These are phyloP conservation scores for Pelargonium myrrhifolium DNA, from an alignment of 441 rosid genomes.

Conservation along the genomic window DNA sequence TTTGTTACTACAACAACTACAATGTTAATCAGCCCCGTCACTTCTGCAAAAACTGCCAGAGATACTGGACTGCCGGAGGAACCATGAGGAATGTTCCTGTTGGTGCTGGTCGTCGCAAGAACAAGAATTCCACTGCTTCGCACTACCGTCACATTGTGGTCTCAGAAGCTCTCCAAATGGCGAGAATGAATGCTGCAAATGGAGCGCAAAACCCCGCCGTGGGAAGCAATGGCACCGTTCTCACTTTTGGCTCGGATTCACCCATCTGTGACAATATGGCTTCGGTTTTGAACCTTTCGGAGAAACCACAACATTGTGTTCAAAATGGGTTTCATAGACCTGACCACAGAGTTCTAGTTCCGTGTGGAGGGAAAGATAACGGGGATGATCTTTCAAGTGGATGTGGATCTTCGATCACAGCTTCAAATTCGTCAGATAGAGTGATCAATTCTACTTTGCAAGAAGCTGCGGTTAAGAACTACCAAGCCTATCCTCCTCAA, in stretches of 20 bases:
- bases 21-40: constrained; percentile 69
- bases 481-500: not conserved
- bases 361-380: constrained; percentile 4
- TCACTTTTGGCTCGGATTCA: constrained; percentile 4
- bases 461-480: not conserved
- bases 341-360: not conserved
- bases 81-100: constrained; percentile 74
- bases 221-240: constrained; percentile 42
- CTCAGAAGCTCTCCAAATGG: constrained; percentile 50
- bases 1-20: constrained; percentile 71
- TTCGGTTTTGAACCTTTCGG: not conserved
- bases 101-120: constrained; percentile 79
- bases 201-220: constrained; percentile 47
- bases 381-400: constrained; percentile 6
- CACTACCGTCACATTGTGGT: constrained; percentile 47
- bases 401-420: constrained; percentile 20
- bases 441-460: not conserved
- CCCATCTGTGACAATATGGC: not conserved
- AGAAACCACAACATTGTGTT: not conserved
- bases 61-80: constrained; percentile 44
- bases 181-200: constrained; percentile 38
- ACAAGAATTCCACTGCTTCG: constrained; percentile 42
- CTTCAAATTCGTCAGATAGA: constrained; percentile 21
- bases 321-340: constrained; percentile 10
- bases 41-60: constrained; percentile 67